A percentile compares a stretch with the other conserved stretches of the same genome.
Evolutionary conservation across 306 rosid species (phyloP).

Genomic region (Delonix regia): DNA sequence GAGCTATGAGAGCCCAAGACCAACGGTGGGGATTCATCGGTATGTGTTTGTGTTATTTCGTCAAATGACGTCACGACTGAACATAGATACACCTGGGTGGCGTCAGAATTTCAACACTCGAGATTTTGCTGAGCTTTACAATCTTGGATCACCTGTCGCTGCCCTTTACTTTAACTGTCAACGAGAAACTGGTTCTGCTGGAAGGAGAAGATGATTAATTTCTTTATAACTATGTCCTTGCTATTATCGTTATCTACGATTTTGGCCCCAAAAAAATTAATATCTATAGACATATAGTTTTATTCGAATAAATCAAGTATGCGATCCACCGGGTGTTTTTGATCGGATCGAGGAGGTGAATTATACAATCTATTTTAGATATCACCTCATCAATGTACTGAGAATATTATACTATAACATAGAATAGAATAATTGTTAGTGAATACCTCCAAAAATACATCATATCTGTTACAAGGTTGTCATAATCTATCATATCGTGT

Average conservation of each 20-base stretch:
- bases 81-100: constrained; percentile 71
- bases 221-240: too few species aligned
- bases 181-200: constrained; percentile 46
- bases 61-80: constrained; percentile 57
- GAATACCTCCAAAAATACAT: too few species aligned
- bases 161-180: constrained; percentile 68
- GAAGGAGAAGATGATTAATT: not conserved
- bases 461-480: too few species aligned
- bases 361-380: too few species aligned
- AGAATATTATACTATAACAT: too few species aligned
- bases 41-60: constrained; percentile 57
- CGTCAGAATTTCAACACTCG: constrained; percentile 72
- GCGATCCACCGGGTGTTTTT: not conserved
- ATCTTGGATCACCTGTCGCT: constrained; percentile 78
- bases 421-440: too few species aligned
- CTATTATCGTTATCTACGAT: too few species aligned
- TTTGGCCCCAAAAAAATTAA: too few species aligned
- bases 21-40: constrained; percentile 71
- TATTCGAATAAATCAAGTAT: not conserved
- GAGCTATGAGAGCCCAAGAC: constrained; percentile 71
- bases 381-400: too few species aligned
- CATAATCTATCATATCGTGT: too few species aligned
- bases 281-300: too few species aligned
- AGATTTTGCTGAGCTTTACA: constrained; percentile 73
- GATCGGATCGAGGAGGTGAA: not conserved